phyloP scores from a whole-genome alignment of 257 asterid genomes.

The Mitragyna speciosa region DNA sequence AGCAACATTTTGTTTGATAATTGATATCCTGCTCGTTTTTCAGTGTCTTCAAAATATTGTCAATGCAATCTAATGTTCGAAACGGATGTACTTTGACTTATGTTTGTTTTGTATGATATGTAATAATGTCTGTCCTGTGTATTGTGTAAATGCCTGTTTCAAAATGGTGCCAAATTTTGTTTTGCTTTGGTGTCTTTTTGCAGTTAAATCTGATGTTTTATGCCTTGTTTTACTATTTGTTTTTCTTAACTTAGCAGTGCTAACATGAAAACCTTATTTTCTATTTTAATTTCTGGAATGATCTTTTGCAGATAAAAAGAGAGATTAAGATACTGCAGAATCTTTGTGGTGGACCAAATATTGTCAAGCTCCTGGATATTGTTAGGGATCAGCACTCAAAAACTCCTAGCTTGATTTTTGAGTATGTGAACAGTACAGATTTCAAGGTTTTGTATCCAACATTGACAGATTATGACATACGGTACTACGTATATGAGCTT shows the following conservation, averaged over 20 bases:
- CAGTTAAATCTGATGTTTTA: too few relatives aligned
- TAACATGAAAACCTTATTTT: not conserved
- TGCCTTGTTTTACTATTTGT: not conserved
- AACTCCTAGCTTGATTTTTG: slow-evolving; percentile 51
- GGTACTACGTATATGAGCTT: slow-evolving; percentile 52
- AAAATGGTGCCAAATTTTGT: not conserved
- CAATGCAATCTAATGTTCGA: not conserved
- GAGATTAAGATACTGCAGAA: slow-evolving; percentile 49
- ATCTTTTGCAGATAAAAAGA: slow-evolving; percentile 39
- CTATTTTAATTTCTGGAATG: not conserved
- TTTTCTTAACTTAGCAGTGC: not conserved
- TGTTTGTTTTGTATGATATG: too few relatives aligned
- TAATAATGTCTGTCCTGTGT: not conserved
- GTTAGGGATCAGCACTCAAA: slow-evolving; percentile 45
- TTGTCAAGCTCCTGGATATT: slow-evolving; percentile 39
- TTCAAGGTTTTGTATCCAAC: slow-evolving; percentile 47
- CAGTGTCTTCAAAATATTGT: not conserved
- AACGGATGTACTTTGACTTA: not conserved
- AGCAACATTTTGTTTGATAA: not conserved
- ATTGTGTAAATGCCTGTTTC: not conserved
- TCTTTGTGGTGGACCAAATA: slow-evolving; percentile 47
- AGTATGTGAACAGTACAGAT: slow-evolving; percentile 50
- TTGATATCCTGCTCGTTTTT: not conserved
- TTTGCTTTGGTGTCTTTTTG: not conserved
- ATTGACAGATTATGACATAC: slow-evolving; percentile 42